Evolutionary conservation across 2,329 filamentous ascomycete species (phyloP).

Genomic region (Penicillium sumatraense): DNA sequence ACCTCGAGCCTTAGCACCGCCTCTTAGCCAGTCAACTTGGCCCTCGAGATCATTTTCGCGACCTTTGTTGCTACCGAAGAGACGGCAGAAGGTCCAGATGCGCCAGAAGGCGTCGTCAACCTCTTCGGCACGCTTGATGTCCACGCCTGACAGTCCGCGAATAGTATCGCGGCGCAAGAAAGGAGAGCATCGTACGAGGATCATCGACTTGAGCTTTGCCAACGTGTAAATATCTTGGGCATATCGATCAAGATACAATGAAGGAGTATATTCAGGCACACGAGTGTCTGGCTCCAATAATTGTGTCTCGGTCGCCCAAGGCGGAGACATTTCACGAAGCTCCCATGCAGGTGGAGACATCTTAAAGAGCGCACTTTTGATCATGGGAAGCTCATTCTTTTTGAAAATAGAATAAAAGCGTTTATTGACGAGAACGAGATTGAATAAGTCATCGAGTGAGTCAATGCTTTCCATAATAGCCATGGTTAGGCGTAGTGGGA

Average conservation of each 20-base stretch:
- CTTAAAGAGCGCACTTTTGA: slow-evolving; percentile 56
- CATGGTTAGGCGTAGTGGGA: slow-evolving; percentile 57
- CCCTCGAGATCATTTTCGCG: slow-evolving; percentile 63
- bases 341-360: slow-evolving; percentile 66
- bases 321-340: slow-evolving; percentile 61
- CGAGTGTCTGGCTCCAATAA: slow-evolving; percentile 51
- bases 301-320: slow-evolving; percentile 50
- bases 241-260: slow-evolving; percentile 57
- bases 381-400: slow-evolving; percentile 58
- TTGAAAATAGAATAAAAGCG: slow-evolving; percentile 64
- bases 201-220: slow-evolving; percentile 59
- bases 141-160: slow-evolving; percentile 55
- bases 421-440: slow-evolving; percentile 57
- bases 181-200: slow-evolving; percentile 60
- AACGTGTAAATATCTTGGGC: slow-evolving; percentile 59
- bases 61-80: slow-evolving; percentile 63
- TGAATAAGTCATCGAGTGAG: slow-evolving; percentile 60
- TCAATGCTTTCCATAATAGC: slow-evolving; percentile 56
- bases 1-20: slow-evolving; percentile 57
- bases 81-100: slow-evolving; percentile 68
- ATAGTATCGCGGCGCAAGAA: slow-evolving; percentile 63
- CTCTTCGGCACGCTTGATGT: slow-evolving; percentile 52
- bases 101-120: slow-evolving; percentile 68
- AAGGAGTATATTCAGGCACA: slow-evolving; percentile 58
- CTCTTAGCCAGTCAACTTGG: slow-evolving; percentile 67